Conservation (phyloP, 2,329 filamentous ascomycete genomes). For the Apiospora rasikravindrae region DNA sequence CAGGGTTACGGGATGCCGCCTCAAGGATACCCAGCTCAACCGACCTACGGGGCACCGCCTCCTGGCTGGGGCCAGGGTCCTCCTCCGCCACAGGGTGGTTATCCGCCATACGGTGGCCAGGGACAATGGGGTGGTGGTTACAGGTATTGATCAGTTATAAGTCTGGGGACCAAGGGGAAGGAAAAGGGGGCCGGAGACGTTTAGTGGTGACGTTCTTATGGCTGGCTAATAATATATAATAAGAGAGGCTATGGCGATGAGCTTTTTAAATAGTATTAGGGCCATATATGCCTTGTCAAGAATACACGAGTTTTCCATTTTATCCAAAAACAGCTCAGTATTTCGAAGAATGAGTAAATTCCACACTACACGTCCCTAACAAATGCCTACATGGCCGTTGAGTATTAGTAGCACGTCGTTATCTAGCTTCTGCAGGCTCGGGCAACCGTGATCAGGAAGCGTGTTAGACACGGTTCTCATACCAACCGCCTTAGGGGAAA, state of each 20-base stretch:
- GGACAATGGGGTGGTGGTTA: slow-evolving; percentile 19
- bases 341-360: neutral
- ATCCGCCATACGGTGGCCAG: slow-evolving; percentile 25
- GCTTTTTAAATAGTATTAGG: neutral
- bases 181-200: neutral
- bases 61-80: slow-evolving; percentile 28
- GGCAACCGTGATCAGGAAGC: neutral
- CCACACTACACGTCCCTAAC: neutral
- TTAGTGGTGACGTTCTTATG: neutral
- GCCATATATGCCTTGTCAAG: neutral
- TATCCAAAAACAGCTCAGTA: neutral
- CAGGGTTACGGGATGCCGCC: slow-evolving; percentile 33
- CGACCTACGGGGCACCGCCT: slow-evolving; percentile 27
- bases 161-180: neutral
- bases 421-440: neutral
- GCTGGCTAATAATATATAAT: neutral
- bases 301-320: neutral
- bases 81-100: slow-evolving; percentile 25
- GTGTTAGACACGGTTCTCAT: neutral
- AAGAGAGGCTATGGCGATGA: neutral
- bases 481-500: neutral
- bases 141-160: neutral
- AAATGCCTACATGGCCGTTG: neutral
- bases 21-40: slow-evolving; percentile 28
- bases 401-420: neutral